phyloP scores from a whole-genome alignment of 73 alveolate genomes.

The Paramecium pentaurelia region DNA sequence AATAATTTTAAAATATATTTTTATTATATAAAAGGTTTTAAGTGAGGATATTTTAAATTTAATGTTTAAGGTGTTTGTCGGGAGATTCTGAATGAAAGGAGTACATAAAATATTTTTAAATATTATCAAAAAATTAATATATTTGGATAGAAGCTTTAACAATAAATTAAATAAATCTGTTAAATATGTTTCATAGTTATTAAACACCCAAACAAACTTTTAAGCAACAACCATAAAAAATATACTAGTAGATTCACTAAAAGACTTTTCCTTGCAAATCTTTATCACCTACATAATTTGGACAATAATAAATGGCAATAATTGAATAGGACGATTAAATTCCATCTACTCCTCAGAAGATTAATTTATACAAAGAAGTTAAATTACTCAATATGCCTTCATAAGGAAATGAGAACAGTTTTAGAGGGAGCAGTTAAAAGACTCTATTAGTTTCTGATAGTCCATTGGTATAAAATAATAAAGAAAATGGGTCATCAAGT shows the following conservation, averaged over 20 bases:
- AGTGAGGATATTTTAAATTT: neutral
- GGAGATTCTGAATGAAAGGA: neutral
- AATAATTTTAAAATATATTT: neutral
- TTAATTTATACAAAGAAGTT: neutral
- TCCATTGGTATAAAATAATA: neutral
- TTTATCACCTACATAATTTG: neutral
- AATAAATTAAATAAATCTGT: slow-evolving; percentile 15
- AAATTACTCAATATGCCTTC: neutral
- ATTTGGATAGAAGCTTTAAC: neutral
- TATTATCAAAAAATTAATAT: neutral
- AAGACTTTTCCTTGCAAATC: neutral
- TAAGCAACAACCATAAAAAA: neutral
- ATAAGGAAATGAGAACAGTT: neutral
- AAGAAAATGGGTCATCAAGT: neutral
- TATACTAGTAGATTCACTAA: neutral
- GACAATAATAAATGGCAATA: neutral
- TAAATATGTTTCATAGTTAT: slow-evolving; percentile 13
- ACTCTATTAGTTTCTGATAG: neutral
- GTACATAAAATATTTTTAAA: neutral
- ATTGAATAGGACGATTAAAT: neutral
- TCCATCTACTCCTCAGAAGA: neutral
- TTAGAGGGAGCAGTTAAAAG: neutral
- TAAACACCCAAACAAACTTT: neutral
- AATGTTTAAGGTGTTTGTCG: neutral
- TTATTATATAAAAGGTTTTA: neutral